Evolutionary conservation across 2,329 filamentous ascomycete species (phyloP).

Genomic region (Paecilomyces fulvus): DNA sequence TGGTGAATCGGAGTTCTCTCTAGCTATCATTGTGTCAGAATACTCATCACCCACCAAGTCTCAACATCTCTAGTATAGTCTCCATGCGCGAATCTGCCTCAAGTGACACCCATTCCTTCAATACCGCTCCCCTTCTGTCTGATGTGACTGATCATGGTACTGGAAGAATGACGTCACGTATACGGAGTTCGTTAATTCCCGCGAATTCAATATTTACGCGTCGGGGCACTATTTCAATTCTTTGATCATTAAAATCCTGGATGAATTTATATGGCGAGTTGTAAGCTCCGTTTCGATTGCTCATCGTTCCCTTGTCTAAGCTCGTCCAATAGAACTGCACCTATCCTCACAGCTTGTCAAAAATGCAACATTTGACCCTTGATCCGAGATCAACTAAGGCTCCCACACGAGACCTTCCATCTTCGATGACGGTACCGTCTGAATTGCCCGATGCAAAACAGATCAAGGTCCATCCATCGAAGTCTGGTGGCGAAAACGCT

Average conservation of each 20-base stretch:
- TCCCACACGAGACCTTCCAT: slow-evolving; percentile 31
- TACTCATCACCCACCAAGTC: neutral
- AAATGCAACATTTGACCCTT: slow-evolving; percentile 30
- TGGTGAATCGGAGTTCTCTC: too few relatives aligned
- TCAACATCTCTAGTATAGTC: neutral
- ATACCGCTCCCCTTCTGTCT: neutral
- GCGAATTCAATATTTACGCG: neutral
- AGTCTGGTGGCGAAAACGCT: slow-evolving; percentile 24
- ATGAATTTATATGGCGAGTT: neutral
- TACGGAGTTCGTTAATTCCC: neutral
- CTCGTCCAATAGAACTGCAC: neutral
- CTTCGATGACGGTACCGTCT: slow-evolving; percentile 15
- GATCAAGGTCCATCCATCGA: slow-evolving; percentile 36
- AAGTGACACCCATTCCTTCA: neutral
- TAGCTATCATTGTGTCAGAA: too few relatives aligned
- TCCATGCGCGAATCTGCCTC: neutral
- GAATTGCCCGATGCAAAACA: slow-evolving; percentile 37
- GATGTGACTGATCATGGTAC: neutral
- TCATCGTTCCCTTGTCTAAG: neutral
- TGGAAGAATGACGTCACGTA: neutral
- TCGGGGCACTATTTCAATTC: neutral
- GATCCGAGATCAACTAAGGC: slow-evolving; percentile 27
- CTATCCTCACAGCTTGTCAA: neutral
- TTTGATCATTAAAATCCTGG: neutral
- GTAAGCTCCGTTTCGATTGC: neutral